Percentiles rank a stretch among this genome's conserved stretches.
Evolutionary conservation across 371 early-diverging fungal genomes (phyloP).

Genomic region (Zopfochytrium polystomum): DNA sequence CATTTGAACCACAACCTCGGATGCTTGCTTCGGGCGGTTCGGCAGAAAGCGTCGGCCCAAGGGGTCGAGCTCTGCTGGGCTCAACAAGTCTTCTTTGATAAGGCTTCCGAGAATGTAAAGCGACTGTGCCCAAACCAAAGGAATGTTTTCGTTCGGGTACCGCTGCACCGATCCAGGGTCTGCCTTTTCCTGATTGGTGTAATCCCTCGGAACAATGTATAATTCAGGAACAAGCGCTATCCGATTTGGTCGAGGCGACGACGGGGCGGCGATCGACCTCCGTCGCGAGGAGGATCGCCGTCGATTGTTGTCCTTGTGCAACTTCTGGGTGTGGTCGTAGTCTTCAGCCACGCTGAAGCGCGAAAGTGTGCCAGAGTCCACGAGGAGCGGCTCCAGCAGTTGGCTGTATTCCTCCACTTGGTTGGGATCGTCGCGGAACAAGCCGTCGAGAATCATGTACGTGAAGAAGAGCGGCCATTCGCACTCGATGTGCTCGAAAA

Average conservation of each 20-base stretch:
- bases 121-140: constrained; percentile 87
- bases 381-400: constrained; percentile 65
- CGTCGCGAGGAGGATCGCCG: neutral
- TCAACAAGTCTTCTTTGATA: constrained; percentile 73
- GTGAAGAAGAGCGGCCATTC: constrained; percentile 94
- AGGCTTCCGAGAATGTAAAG: constrained; percentile 76
- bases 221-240: constrained; percentile 57
- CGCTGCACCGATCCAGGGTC: constrained; percentile 75
- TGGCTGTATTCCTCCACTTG: constrained; percentile 67
- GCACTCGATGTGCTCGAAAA: constrained; percentile 85
- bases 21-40: constrained; percentile 41
- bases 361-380: constrained; percentile 58
- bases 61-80: constrained; percentile 83
- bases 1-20: constrained; percentile 69
- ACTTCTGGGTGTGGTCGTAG: neutral
- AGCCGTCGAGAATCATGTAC: constrained; percentile 80
- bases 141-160: constrained; percentile 81
- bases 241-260: constrained; percentile 21
- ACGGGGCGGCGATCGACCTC: constrained; percentile 10
- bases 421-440: constrained; percentile 64
- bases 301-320: neutral
- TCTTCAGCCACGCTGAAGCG: constrained; percentile 7
- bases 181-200: constrained; percentile 70
- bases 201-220: constrained; percentile 73
- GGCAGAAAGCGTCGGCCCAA: constrained; percentile 66